Conservation (phyloP, 495 filamentous ascomycete genomes). For the Articulospora tetracladia region DNA sequence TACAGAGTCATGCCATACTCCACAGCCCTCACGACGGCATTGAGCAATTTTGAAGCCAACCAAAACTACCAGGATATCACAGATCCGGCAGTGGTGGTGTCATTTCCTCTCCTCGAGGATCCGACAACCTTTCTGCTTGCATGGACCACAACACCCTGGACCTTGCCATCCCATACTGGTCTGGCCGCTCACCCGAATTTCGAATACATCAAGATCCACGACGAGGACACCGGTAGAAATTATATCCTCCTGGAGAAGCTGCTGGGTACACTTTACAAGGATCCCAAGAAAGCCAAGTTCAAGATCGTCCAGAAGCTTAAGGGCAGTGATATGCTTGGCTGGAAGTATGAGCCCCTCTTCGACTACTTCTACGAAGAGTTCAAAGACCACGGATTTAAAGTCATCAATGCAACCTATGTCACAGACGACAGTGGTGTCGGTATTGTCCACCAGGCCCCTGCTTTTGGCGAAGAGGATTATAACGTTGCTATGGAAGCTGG, state of each 20-base stretch:
- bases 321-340: slow-evolving; percentile 85
- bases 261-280: slow-evolving; percentile 86
- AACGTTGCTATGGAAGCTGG: slow-evolving; percentile 73
- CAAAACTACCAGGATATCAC: slow-evolving; percentile 94
- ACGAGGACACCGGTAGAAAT: slow-evolving; percentile 75
- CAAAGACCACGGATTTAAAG: slow-evolving; percentile 80
- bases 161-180: slow-evolving; percentile 77
- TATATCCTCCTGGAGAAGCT: slow-evolving; percentile 87
- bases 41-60: slow-evolving; percentile 91
- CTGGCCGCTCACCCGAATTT: slow-evolving; percentile 85
- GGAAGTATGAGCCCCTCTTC: slow-evolving; percentile 90
- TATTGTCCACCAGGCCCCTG: slow-evolving; percentile 92
- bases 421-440: slow-evolving; percentile 91
- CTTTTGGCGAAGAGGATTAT: slow-evolving; percentile 98
- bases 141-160: slow-evolving; percentile 98
- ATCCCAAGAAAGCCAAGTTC: slow-evolving; percentile 95
- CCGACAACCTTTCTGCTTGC: slow-evolving; percentile 73
- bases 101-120: slow-evolving; percentile 77
- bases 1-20: slow-evolving; percentile 94
- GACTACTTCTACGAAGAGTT: slow-evolving; percentile 93
- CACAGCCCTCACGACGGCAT: slow-evolving; percentile 81
- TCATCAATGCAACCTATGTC: slow-evolving; percentile 86
- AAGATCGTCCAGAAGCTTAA: slow-evolving; percentile 79
- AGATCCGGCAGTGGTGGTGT: slow-evolving; percentile 87
- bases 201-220: slow-evolving; percentile 90